Conservation (phyloP, 352 stramenopile genomes). For the Phytophthora pini region DNA sequence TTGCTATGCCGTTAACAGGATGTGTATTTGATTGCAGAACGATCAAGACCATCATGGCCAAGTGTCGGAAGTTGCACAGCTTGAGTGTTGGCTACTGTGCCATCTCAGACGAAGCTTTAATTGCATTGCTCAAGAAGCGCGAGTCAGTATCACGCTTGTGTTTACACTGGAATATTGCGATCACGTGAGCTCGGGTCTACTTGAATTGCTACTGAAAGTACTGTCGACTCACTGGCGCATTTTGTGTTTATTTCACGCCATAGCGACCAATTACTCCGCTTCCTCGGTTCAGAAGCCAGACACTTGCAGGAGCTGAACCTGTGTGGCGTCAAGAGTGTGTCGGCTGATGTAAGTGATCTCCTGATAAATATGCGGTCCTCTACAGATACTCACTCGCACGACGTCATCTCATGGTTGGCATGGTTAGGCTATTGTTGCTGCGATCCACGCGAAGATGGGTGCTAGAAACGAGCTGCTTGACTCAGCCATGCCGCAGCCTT, state of each 20-base stretch:
- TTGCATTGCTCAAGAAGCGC: slow-evolving; percentile 84
- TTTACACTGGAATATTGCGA: slow-evolving; percentile 88
- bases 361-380: background rate
- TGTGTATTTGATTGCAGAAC: slow-evolving; percentile 49
- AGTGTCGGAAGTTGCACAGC: slow-evolving; percentile 90
- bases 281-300: slow-evolving; percentile 67
- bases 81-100: slow-evolving; percentile 86
- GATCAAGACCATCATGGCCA: slow-evolving; percentile 87
- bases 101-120: slow-evolving; percentile 87
- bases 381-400: background rate
- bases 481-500: slow-evolving; percentile 24
- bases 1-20: background rate
- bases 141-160: slow-evolving; percentile 79
- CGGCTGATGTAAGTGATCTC: slow-evolving; percentile 62
- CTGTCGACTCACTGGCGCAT: slow-evolving; percentile 1
- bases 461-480: slow-evolving; percentile 46
- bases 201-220: background rate
- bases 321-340: slow-evolving; percentile 88
- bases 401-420: background rate
- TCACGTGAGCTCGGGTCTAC: slow-evolving; percentile 67
- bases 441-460: slow-evolving; percentile 85
- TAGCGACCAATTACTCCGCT: slow-evolving; percentile 85
- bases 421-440: slow-evolving; percentile 64
- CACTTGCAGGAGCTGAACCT: slow-evolving; percentile 90
- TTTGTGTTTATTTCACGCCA: slow-evolving; percentile 1